Base-by-base conservation (phyloP, 305 asterid genomes). In the Solanum hybrid region DNA sequence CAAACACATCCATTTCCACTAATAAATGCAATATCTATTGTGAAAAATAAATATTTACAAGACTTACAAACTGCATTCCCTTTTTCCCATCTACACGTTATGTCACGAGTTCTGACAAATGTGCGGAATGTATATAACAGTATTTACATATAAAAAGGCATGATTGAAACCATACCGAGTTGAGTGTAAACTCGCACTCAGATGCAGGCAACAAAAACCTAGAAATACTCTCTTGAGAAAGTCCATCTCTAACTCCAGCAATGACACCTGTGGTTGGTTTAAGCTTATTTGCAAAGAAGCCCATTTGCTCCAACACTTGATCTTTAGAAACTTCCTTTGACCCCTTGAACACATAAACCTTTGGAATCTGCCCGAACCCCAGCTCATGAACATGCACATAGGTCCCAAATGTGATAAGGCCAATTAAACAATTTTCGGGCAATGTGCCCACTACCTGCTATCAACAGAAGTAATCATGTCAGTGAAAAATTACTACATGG, bases 341-440 rank as follows among this genome's bases (percentile, higher is more conserved):
- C 90, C 99, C 99, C 95, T 94, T 97, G 94, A 97, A 97, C 92
- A 96, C 99, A 81, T 97, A 97, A 91, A 96, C 97, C 95, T 97
- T 97, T 8, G 99, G 96, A 90, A 95, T 94, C 93, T 95, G 98
- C 88, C 98, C 98, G 90, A 93, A 97, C 27, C 99, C 99, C 91
- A 97, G 93, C 94, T 97, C 99, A 92, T 97, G 98, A 90, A 97
- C 94, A 89, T 96, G 98, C 83, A 97, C 99, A 79, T 93, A 96
- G 41, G 98, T 94, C 89, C 99, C 99, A 84, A 97, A 97, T 8
- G 99, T 97, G 88, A 97, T 96, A 92, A 97, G 92, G 83, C 99
- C 99, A 91, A 97, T 92, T 91, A 97, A 94, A 93, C 97, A 97
- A 95, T 97, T 97, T 92, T 96, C 99, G 36, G 99, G 97, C 90